Evolutionary conservation across 2,329 filamentous ascomycete genomes (phyloP).

Genomic region (Cercospora zeina): DNA sequence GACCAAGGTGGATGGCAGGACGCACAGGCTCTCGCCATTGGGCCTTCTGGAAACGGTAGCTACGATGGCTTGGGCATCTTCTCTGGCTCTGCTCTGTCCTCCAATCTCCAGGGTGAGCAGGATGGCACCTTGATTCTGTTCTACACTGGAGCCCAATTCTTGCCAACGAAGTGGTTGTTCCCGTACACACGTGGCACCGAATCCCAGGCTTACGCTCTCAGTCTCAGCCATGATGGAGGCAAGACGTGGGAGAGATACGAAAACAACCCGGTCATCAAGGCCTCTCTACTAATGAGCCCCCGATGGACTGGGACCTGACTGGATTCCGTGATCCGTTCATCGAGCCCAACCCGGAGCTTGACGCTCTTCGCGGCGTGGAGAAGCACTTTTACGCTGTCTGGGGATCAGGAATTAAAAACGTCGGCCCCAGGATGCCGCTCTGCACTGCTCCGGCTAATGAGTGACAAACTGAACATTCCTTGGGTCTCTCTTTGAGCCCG

Average conservation of each 20-base stretch:
- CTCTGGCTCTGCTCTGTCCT: slow-evolving; percentile 53
- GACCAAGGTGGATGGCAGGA: slow-evolving; percentile 52
- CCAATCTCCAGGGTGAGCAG: slow-evolving; percentile 50
- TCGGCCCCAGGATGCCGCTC: slow-evolving; percentile 51
- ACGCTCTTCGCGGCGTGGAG: slow-evolving; percentile 44
- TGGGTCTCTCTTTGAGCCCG: slow-evolving; percentile 50
- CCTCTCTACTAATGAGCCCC: slow-evolving; percentile 37
- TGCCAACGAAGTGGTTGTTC: slow-evolving; percentile 51
- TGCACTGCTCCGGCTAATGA: slow-evolving; percentile 49
- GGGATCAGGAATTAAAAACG: slow-evolving; percentile 51
- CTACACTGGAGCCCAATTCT: slow-evolving; percentile 51
- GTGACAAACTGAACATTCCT: slow-evolving; percentile 52
- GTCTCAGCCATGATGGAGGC: slow-evolving; percentile 48
- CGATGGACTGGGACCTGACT: slow-evolving; percentile 50
- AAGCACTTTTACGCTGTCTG: slow-evolving; percentile 51
- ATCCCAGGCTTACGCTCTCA: slow-evolving; percentile 48
- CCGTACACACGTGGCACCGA: slow-evolving; percentile 50
- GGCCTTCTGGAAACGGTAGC: slow-evolving; percentile 44
- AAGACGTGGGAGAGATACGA: slow-evolving; percentile 51
- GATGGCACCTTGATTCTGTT: slow-evolving; percentile 51
- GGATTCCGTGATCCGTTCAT: slow-evolving; percentile 45
- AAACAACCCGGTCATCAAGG: slow-evolving; percentile 49
- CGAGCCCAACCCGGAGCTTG: slow-evolving; percentile 44
- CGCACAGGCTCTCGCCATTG: slow-evolving; percentile 44
- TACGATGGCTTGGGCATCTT: slow-evolving; percentile 58